phyloP scores from a whole-genome alignment of 306 rosid species.

The Nissolia schottii region DNA sequence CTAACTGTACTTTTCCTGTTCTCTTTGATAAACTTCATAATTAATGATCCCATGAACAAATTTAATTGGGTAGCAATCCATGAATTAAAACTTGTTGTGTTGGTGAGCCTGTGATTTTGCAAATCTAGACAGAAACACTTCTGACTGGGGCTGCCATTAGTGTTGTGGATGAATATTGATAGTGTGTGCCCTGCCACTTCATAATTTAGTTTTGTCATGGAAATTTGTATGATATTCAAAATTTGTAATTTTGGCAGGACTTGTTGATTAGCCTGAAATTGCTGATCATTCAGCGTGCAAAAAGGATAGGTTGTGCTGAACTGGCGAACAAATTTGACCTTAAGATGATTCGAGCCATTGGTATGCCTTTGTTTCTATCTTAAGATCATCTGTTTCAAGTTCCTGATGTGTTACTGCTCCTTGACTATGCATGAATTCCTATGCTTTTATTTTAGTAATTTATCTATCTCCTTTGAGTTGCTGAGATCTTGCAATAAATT shows the following conservation, averaged over 20 bases:
- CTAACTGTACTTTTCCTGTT: neutral
- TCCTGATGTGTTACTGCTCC: neutral
- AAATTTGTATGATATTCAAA: neutral
- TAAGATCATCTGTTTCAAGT: neutral
- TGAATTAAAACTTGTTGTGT: neutral
- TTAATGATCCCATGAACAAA: neutral
- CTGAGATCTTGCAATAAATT: neutral
- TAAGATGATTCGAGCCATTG: slow-evolving; percentile 69
- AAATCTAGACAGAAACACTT: neutral
- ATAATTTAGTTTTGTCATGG: neutral
- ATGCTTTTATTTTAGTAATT: neutral
- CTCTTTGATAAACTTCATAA: neutral
- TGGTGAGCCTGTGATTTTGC: neutral
- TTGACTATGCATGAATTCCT: neutral
- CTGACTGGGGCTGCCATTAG: neutral
- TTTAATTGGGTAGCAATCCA: neutral
- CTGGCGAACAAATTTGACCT: slow-evolving; percentile 58
- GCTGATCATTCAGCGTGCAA: slow-evolving; percentile 56
- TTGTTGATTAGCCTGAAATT: slow-evolving; percentile 62
- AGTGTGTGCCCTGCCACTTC: neutral
- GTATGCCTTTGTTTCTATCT: slow-evolving; percentile 35
- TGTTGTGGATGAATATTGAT: slow-evolving; percentile 1
- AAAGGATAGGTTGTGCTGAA: slow-evolving; percentile 37
- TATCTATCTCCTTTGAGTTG: neutral
- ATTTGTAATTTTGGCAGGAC: slow-evolving; percentile 43